phyloP scores from a whole-genome alignment of 495 filamentous ascomycete species.

The Cryomyces antarcticus region DNA sequence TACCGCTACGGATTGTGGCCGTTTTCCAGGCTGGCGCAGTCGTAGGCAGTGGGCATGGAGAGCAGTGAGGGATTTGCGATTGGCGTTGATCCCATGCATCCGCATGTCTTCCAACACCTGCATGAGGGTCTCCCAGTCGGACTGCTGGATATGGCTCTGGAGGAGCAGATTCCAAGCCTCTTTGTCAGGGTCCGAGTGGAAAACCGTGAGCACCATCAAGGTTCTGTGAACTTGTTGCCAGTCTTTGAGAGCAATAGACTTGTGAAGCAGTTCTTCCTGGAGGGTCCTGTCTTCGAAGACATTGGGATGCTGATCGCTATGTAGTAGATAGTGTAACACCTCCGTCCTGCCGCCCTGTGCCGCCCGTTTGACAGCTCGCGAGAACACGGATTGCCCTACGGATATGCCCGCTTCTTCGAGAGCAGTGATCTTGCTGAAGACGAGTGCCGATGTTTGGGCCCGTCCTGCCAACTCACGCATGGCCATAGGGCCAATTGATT shows the following conservation, averaged over 20 bases:
- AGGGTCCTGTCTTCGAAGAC: slow-evolving; percentile 39
- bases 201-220: slow-evolving; percentile 24
- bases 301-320: slow-evolving; percentile 58
- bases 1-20: background rate
- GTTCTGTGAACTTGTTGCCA: slow-evolving; percentile 33
- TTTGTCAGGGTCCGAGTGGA: slow-evolving; percentile 6
- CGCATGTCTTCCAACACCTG: slow-evolving; percentile 2
- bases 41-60: slow-evolving; percentile 2
- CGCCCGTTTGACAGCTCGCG: slow-evolving; percentile 34
- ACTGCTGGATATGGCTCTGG: slow-evolving; percentile 12
- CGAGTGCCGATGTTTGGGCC: slow-evolving; percentile 22
- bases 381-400: slow-evolving; percentile 35
- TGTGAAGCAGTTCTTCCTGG: slow-evolving; percentile 34
- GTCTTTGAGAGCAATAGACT: slow-evolving; percentile 28
- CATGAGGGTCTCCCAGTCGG: slow-evolving; percentile 4
- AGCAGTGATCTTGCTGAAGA: slow-evolving; percentile 32
- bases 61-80: background rate
- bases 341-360: slow-evolving; percentile 31
- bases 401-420: slow-evolving; percentile 38
- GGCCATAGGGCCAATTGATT: slow-evolving; percentile 48
- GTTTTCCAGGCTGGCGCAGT: slow-evolving; percentile 1
- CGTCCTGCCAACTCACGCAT: slow-evolving; percentile 49
- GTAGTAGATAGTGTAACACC: slow-evolving; percentile 36
- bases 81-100: background rate
- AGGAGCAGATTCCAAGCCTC: slow-evolving; percentile 22